These are phyloP conservation scores for Phytophthora pseudosyringae DNA, from an alignment of 352 stramenopile genomes.

Conservation along the genomic window DNA sequence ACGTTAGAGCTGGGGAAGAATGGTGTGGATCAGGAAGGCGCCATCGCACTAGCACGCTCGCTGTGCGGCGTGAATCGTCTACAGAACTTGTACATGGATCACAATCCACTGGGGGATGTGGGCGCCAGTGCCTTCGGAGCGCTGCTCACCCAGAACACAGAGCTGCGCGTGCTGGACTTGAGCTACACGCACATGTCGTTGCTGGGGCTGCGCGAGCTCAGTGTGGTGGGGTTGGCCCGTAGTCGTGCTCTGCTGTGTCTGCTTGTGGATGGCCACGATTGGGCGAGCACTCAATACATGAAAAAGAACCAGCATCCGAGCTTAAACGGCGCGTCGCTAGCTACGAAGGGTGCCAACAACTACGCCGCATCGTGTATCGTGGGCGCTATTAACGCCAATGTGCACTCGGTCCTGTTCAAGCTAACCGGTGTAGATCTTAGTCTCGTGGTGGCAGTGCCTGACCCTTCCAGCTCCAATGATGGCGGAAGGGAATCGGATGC, in stretches of 20 bases:
- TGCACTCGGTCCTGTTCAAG: conserved; percentile 72
- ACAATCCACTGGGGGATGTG: conserved; percentile 84
- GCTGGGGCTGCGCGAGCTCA: conserved; percentile 73
- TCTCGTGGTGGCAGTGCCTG: conserved; percentile 47
- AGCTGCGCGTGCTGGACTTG: conserved; percentile 76
- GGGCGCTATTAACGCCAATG: conserved; percentile 74
- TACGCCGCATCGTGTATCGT: conserved; percentile 80
- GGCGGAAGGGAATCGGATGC: conserved; percentile 46
- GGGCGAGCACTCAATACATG: conserved; percentile 86
- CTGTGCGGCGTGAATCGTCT: conserved; percentile 55
- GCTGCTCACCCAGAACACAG: conserved; percentile 72
- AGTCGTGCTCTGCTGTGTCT: conserved; percentile 72
- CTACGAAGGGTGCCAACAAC: conserved; percentile 68
- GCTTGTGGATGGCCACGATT: conserved; percentile 83
- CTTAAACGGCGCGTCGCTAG: conserved; percentile 68
- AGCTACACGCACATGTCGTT: conserved; percentile 87
- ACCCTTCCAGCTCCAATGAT: conserved; percentile 7
- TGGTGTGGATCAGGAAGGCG: conserved; percentile 69
- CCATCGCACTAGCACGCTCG: conserved; percentile 71
- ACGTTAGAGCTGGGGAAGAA: conserved; percentile 87
- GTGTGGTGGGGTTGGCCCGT: conserved; percentile 64
- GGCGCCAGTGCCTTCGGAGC: conserved; percentile 72
- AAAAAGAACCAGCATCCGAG: conserved; percentile 61
- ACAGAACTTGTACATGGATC: conserved; percentile 88
- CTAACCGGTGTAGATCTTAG: conserved; percentile 78